Conservation (phyloP, 78 protist genomes). For the Corallochytrium limacisporum region DNA sequence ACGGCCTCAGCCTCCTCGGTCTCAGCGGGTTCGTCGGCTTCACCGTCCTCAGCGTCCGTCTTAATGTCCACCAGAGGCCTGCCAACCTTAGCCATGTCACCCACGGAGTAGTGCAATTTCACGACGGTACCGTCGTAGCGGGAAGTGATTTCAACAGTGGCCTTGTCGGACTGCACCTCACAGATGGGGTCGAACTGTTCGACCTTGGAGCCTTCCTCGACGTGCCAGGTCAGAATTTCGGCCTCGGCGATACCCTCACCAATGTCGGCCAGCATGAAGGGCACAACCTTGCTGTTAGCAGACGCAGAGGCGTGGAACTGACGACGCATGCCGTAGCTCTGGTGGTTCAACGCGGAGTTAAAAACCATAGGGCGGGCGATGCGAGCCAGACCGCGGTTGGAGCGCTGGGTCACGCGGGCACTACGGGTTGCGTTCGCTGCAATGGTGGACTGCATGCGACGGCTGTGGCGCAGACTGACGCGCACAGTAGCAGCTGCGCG, state of each 20-base stretch:
- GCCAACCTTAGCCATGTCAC: constrained; percentile 68
- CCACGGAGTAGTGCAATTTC: constrained; percentile 42
- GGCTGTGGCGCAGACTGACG: no score
- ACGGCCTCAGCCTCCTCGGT: not conserved
- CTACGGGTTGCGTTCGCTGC: no score
- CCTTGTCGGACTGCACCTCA: constrained; percentile 88
- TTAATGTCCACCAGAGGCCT: constrained; percentile 51
- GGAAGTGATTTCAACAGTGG: constrained; percentile 71
- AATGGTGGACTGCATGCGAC: no score
- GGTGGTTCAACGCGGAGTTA: no score
- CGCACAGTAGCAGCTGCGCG: no score
- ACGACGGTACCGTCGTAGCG: constrained; percentile 59
- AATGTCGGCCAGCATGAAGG: constrained; percentile 70
- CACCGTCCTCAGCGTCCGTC: not conserved
- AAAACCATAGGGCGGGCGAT: no score
- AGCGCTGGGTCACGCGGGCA: no score
- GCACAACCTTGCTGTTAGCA: no score
- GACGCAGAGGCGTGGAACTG: no score
- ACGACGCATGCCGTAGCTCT: no score
- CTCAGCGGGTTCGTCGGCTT: not conserved
- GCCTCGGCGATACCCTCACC: constrained; percentile 90
- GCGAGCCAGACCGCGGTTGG: no score
- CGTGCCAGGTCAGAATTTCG: constrained; percentile 65
- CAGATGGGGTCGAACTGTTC: constrained; percentile 67
- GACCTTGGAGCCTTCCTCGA: constrained; percentile 46